A percentile compares a stretch with the other conserved stretches of the same genome.
phyloP scores from a whole-genome alignment of 352 stramenopile genomes.

The Elongisporangium undulatum region DNA sequence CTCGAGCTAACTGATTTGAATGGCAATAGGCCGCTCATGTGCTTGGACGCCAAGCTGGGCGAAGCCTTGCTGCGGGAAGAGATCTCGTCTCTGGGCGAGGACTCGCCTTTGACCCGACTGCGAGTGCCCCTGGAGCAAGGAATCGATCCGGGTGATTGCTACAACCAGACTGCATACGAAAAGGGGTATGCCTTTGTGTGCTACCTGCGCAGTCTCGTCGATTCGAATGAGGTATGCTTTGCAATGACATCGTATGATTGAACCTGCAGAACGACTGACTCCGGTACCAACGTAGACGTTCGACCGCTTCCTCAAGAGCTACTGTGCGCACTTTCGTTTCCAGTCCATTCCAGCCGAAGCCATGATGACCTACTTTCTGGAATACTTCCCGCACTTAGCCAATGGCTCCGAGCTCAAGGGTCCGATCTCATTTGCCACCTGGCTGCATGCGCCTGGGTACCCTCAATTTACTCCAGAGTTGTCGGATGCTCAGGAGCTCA shows the following conservation, averaged over 20 bases:
- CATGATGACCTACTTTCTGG: slow-evolving; percentile 68
- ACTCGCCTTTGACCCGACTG: slow-evolving; percentile 62
- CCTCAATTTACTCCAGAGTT: slow-evolving; percentile 54
- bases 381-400: slow-evolving; percentile 54
- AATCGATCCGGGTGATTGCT: slow-evolving; percentile 76
- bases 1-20: not conserved
- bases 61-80: slow-evolving; percentile 62
- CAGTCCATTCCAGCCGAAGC: slow-evolving; percentile 70
- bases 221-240: slow-evolving; percentile 43
- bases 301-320: slow-evolving; percentile 62
- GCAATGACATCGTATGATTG: slow-evolving; percentile 1
- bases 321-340: slow-evolving; percentile 64
- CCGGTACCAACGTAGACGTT: slow-evolving; percentile 30
- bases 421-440: slow-evolving; percentile 60
- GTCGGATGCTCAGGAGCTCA: slow-evolving; percentile 60
- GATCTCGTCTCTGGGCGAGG: slow-evolving; percentile 61
- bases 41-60: slow-evolving; percentile 67
- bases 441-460: slow-evolving; percentile 62
- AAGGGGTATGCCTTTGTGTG: slow-evolving; percentile 80
- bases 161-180: slow-evolving; percentile 81
- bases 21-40: slow-evolving; percentile 43
- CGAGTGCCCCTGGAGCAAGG: slow-evolving; percentile 67
- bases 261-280: not conserved
- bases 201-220: slow-evolving; percentile 62
- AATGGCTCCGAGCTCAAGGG: slow-evolving; percentile 50